Evolutionary conservation across 1,139 yeast genomes (phyloP), one percentile per base, ranked within the genome.

Genomic region (Saccharomyces hybrid): DNA sequence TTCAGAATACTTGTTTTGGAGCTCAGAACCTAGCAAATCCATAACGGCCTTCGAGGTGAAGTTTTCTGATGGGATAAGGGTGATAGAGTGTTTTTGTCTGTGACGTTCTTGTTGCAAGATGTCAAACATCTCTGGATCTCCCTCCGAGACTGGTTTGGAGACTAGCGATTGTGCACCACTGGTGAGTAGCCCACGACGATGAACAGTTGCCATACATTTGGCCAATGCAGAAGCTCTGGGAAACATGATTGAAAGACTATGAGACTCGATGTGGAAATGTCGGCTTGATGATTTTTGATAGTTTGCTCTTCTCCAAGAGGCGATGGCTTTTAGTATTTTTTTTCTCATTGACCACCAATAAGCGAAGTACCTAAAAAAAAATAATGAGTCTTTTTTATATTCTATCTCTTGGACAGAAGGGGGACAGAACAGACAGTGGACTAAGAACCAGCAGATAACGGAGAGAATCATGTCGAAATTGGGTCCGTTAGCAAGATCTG

Each of bases 1-100:
- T 76, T 91, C 98, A n/a, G 97, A 89, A 75, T 91, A 91, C 78
- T 91, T 91, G 81, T 91, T 91, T 75, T 89, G 95, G 96, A 91
- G 89, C 73, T 89, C 96, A 19, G 97, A 86, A 56, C 98, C 97
- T 67, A 91, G 80, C 52, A 91, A 80, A 68, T 91, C 96, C 84
- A 91, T 87, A 29, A 91, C 98, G 25, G 97, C 90, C 70, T 84
- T 86, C 51, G 97, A 88, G 54, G 98, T 91, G 76, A 90, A 89
- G 75, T 91, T 91, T 73, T 91, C 98, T 34, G 96, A 86, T 44
- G 98, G 96, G 71, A 91, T 91, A 72, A 91, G 80, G 48, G 95
- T 90, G 64, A 91, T 84, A 52, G 97, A 88, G 70, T 86, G 84
- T 74, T 84, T 86, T 76, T 91, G 98, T 75, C 98, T 87, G 62